Base-by-base conservation (phyloP, 257 asterid genomes). In the Linderniella brevidens region DNA sequence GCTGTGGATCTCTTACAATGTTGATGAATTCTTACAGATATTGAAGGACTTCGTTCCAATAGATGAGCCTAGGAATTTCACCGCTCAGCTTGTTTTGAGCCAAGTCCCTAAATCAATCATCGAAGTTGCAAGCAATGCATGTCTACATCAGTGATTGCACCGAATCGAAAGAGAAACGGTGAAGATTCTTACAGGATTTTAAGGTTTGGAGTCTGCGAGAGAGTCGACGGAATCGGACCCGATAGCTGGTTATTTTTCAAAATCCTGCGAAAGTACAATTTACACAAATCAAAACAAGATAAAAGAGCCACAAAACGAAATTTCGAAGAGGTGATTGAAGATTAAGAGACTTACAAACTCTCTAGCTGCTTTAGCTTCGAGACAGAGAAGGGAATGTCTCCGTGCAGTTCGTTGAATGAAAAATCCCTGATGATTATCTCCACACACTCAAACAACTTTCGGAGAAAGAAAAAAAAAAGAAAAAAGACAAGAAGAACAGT, bases 161-260 rank as follows among this genome's bases (percentile, higher is more conserved):
- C n/a, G n/a, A n/a, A n/a, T n/a, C n/a, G n/a, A n/a, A n/a, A n/a
- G n/a, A n/a, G n/a, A 48, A 41, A 36, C 11, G 25, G 8, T 11
- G 16, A 18, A 14, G 52, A 20, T 11, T 74, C 99, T 85, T 61
- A 90, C 99, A 90, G 65, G 49, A 75, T 47, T 63, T 90, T 85
- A 67, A 90, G 63, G 71, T 90, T 81, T 0, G 99, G 99, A 63
- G 81, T 85, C 73, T 90, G 99, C 41, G 99, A 90, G 53, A 90
- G 70, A 3, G 99, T 90, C 0, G 99, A 90, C 17, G 99, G 99
- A 50, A 90, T 75, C 7, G 94, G 96, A 46, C 99, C 99, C n/a
- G 79, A 81, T 64, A 90, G 61, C 64, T 77, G 83, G n/a, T 51
- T 51, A 37, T 35, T 51, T 14, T 51, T 51, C 45, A 51, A 51